These are phyloP conservation scores for Huntiella abstrusa DNA, from an alignment of 2,329 filamentous ascomycete genomes.

Conservation along the genomic window DNA sequence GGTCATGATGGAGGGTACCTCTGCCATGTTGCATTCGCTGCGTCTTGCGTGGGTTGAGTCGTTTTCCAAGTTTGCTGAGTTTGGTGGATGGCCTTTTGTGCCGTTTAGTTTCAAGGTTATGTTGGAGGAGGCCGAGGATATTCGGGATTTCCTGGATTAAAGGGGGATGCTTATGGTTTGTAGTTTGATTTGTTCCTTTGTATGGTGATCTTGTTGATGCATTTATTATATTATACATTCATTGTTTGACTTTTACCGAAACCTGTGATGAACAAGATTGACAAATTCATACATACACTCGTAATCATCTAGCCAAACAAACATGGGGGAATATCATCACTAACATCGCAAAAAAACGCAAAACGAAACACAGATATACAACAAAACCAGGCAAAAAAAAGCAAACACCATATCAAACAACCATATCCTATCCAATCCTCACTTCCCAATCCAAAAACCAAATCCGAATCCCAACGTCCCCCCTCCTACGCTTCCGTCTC, in stretches of 20 bases:
- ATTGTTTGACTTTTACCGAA: too few species aligned
- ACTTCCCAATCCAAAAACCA: not conserved
- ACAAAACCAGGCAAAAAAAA: too few species aligned
- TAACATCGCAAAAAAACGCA: too few species aligned
- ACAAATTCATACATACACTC: too few species aligned
- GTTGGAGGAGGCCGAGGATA: conserved; percentile 60
- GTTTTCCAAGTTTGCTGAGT: conserved; percentile 94
- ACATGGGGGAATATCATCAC: too few species aligned
- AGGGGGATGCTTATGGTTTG: not conserved
- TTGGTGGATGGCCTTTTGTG: conserved; percentile 68
- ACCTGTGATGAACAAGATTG: too few species aligned
- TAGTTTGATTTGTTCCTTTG: not conserved
- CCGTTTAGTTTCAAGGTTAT: conserved; percentile 76
- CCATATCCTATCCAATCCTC: too few species aligned
- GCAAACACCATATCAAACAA: too few species aligned
- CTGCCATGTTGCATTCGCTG: conserved; percentile 74
- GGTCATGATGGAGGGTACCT: conserved; percentile 90
- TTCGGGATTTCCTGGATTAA: conserved; percentile 36
- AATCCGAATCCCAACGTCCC: not conserved
- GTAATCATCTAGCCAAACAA: too few species aligned
- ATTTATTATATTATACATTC: too few species aligned
- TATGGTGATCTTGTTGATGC: too few species aligned
- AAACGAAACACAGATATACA: too few species aligned
- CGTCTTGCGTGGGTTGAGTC: conserved; percentile 93
- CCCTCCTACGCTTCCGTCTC: not conserved